phyloP scores from a whole-genome alignment of 2,329 filamentous ascomycete species.

The Fusarium nelsonii region DNA sequence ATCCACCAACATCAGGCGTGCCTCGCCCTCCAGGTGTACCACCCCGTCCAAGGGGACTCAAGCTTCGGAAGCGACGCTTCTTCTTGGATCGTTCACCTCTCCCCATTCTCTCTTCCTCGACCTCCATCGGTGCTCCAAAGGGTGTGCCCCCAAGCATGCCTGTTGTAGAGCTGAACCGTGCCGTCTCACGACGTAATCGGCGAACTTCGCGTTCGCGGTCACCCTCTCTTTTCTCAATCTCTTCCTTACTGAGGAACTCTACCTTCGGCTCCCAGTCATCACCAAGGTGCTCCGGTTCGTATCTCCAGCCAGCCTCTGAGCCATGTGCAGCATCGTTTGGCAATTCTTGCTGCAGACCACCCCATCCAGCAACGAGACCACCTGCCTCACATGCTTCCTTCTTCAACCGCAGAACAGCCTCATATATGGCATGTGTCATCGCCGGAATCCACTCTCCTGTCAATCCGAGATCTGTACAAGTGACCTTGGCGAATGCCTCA shows the following conservation, averaged over 20 bases:
- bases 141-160: slow-evolving; percentile 84
- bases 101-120: slow-evolving; percentile 86
- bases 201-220: slow-evolving; percentile 93
- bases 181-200: slow-evolving; percentile 88
- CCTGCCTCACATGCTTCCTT: slow-evolving; percentile 97
- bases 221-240: slow-evolving; percentile 96
- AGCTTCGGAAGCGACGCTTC: slow-evolving; percentile 89
- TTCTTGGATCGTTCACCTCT: slow-evolving; percentile 94
- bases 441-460: slow-evolving; percentile 93
- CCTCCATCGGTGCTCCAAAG: slow-evolving; percentile 65
- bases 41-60: slow-evolving; percentile 80
- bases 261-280: slow-evolving; percentile 88
- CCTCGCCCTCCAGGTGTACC: slow-evolving; percentile 76
- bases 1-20: slow-evolving; percentile 83
- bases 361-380: slow-evolving; percentile 81
- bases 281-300: slow-evolving; percentile 90
- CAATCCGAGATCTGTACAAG: slow-evolving; percentile 91
- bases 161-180: slow-evolving; percentile 87
- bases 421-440: slow-evolving; percentile 96
- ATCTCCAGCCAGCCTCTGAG: slow-evolving; percentile 90
- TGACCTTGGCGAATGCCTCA: slow-evolving; percentile 91
- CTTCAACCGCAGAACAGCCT: slow-evolving; percentile 90
- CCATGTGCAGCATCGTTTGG: slow-evolving; percentile 90
- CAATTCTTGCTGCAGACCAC: slow-evolving; percentile 72
- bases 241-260: slow-evolving; percentile 87